These are phyloP conservation scores for Auxenochlorella pyrenoidosa DNA, from an alignment of 139 green algal genomes.

Conservation along the genomic window DNA sequence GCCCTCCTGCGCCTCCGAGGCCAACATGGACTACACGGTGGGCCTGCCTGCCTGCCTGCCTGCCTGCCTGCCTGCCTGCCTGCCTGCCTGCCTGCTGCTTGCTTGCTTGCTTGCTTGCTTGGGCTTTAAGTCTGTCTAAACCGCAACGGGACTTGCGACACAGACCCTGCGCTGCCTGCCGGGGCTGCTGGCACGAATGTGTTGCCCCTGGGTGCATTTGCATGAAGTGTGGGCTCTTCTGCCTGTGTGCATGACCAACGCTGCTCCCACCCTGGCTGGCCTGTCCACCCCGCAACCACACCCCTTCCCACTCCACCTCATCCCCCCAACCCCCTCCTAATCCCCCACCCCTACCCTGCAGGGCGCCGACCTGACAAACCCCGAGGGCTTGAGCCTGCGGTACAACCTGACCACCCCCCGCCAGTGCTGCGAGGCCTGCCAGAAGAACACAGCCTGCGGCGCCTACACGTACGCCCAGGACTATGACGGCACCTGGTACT, in stretches of 20 bases:
- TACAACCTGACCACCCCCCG: background rate
- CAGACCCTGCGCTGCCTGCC: too few relatives aligned
- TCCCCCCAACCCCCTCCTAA: background rate
- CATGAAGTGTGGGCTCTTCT: too few relatives aligned
- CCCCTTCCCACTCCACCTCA: too few relatives aligned
- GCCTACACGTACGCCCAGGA: background rate
- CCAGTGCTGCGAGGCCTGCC: constrained; percentile 22
- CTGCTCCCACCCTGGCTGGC: background rate
- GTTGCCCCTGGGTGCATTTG: too few relatives aligned
- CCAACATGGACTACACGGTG: background rate
- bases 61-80: background rate
- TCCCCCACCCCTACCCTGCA: too few relatives aligned
- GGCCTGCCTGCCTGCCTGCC: background rate
- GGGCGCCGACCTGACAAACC: background rate
- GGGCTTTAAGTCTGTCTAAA: too few relatives aligned
- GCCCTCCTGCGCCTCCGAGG: background rate
- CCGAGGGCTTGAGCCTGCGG: background rate
- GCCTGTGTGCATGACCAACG: too few relatives aligned
- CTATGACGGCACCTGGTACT: background rate
- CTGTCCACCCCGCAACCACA: background rate
- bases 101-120: too few relatives aligned
- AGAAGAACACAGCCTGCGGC: background rate
- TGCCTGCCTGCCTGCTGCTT: too few relatives aligned
- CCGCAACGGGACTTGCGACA: too few relatives aligned
- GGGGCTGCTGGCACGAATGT: too few relatives aligned